Conservation (phyloP, 2,329 filamentous ascomycete genomes). For the Cercospora sp. region DNA sequence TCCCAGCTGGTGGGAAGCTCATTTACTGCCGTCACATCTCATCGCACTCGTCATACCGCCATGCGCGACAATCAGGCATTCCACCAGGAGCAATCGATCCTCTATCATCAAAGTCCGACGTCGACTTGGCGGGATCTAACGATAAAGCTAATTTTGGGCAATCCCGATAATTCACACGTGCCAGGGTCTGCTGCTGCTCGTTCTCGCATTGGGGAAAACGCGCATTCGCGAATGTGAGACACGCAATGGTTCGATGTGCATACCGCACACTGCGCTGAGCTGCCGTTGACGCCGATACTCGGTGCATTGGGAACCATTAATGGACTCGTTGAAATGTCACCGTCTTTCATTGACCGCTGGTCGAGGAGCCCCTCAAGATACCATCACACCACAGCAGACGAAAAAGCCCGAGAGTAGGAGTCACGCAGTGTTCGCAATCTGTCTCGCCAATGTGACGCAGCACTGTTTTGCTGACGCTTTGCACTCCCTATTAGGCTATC, state of each 20-base stretch:
- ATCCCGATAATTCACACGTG: neutral
- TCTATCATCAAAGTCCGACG: neutral
- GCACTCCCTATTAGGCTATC: neutral
- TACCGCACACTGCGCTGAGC: neutral
- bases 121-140: neutral
- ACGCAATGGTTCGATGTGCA: conserved; percentile 5
- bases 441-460: neutral
- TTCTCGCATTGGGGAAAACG: conserved; percentile 1
- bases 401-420: neutral
- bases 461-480: neutral
- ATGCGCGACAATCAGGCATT: neutral
- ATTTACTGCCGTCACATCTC: neutral
- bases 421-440: neutral
- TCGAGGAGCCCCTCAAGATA: neutral
- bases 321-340: neutral
- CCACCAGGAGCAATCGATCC: neutral
- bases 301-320: neutral
- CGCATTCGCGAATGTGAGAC: conserved; percentile 2
- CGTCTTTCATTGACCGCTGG: neutral
- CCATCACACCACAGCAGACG: neutral
- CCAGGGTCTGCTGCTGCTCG: conserved; percentile 5
- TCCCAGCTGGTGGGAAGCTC: neutral
- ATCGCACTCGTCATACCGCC: neutral
- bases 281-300: neutral
- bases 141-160: conserved; percentile 2